These are phyloP conservation scores for Pichia occidentalis DNA, from an alignment of 805 yeast species.

Conservation along the genomic window DNA sequence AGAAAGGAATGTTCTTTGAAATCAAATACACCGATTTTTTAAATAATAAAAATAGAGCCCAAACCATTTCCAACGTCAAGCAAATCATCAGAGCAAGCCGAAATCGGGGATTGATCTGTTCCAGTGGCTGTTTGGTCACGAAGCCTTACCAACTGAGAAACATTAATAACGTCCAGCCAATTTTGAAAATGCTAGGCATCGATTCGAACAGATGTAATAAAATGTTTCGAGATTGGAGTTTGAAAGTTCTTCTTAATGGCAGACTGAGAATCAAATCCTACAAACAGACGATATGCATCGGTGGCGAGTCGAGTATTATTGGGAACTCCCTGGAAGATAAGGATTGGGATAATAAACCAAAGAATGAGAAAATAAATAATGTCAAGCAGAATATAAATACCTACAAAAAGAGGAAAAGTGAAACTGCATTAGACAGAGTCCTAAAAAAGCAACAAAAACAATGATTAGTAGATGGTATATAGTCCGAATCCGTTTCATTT, in stretches of 20 bases:
- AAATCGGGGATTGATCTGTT: constrained; percentile 67
- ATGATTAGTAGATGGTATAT: too few species aligned
- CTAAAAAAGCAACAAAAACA: constrained; percentile 14
- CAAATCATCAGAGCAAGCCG: constrained; percentile 78
- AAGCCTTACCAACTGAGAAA: constrained; percentile 48
- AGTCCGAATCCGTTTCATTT: too few species aligned
- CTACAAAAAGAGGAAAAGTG: constrained; percentile 18
- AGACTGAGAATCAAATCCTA: constrained; percentile 65
- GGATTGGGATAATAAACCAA: constrained; percentile 8
- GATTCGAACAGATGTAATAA: constrained; percentile 53
- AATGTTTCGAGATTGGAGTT: constrained; percentile 54
- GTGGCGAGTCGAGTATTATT: constrained; percentile 37
- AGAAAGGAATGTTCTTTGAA: constrained; percentile 79
- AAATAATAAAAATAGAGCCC: constrained; percentile 37
- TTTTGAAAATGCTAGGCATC: constrained; percentile 66
- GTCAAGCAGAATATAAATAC: constrained; percentile 15
- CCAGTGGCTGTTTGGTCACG: constrained; percentile 63
- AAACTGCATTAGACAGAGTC: constrained; percentile 17
- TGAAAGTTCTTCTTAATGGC: constrained; percentile 64
- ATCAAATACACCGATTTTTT: constrained; percentile 58
- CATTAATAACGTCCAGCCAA: constrained; percentile 58
- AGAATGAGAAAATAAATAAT: constrained; percentile 11
- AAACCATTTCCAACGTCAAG: constrained; percentile 63
- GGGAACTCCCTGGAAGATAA: constrained; percentile 24
- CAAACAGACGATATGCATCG: constrained; percentile 64